Evolutionary conservation across 2,329 filamentous ascomycete genomes (phyloP), one percentile per base, ranked within the genome.

Genomic region (Cladorrhinum sp.): DNA sequence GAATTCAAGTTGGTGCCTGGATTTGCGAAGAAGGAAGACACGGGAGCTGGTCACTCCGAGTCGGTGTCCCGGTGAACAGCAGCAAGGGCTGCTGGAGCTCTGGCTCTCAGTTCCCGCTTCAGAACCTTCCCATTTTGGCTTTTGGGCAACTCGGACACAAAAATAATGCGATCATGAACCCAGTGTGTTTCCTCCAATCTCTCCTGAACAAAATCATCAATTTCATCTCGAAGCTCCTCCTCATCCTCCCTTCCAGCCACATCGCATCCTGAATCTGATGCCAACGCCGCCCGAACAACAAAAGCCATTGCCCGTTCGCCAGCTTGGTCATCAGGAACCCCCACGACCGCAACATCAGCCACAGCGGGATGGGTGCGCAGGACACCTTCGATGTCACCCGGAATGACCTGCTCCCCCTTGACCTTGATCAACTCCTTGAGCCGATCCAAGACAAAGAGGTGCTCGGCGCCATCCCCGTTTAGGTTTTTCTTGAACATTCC

Each of bases 281-380:
- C 42, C 14, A 3, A 20, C 46, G 18, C 21, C 21, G 18, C 46
- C 8, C 21, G 71, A n/a, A 85, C 79, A n/a, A 87, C 75, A 68
- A 86, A 88, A 9, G 85, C 85, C 39, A 84, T 77, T 20, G 85
- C 84, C n/a, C 77, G 72, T 68, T 87, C 85, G 56, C 84, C 82
- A 46, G 79, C 78, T 30, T 81, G 80, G 6, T 82, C 74, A 52
- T 67, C 71, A 2, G 72, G 74, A 7, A 85, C 76, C 0, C 84
- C 85, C 51, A 88, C 80, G 2, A 88, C 84, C 3, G 84, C 85
- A 30, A 77, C 84, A 70, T 88, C 86, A 57, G 80, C 80, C 28
- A 88, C 77, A n/a, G 62, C 59, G 1, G 66, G 65, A 42, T 73
- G 65, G 10, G 71, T 69, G 6, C 73, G 59, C 39, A 74, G 59